Percentiles rank a stretch among this genome's conserved stretches.
Conservation (phyloP, 1,139 yeast species). For the Saccharomyces hybrid region DNA sequence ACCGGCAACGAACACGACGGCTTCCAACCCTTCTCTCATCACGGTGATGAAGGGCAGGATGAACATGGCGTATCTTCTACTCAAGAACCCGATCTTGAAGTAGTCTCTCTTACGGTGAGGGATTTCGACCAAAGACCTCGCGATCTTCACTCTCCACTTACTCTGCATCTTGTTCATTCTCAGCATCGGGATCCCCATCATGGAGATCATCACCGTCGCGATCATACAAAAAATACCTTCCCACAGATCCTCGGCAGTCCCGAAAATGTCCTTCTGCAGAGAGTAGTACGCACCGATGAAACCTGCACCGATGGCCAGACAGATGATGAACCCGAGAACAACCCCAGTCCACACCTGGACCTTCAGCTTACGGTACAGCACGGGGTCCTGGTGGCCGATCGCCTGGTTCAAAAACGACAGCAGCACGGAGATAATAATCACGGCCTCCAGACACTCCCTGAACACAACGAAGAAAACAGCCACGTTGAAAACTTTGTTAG, state of each 20-base stretch:
- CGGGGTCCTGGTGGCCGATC: conserved; percentile 31
- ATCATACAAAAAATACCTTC: conserved; percentile 81
- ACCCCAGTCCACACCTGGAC: conserved; percentile 87
- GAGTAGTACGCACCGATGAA: conserved; percentile 71
- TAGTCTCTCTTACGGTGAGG: conserved; percentile 34
- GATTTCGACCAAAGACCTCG: conserved; percentile 40
- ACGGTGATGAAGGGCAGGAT: conserved; percentile 76
- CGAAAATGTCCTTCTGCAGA: conserved; percentile 74
- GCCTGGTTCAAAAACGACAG: conserved; percentile 70
- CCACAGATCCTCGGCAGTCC: conserved; percentile 81
- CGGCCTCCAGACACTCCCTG: conserved; percentile 82
- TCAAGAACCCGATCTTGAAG: conserved; percentile 33
- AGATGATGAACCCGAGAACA: conserved; percentile 58
- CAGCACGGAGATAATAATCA: conserved; percentile 76
- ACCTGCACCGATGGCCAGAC: conserved; percentile 66
- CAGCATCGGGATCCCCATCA: conserved; percentile 84
- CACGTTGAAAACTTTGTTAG: conserved; percentile 36
- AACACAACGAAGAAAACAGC: conserved; percentile 77
- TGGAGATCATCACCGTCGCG: conserved; percentile 72
- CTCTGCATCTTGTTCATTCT: conserved; percentile 80
- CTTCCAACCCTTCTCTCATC: conserved; percentile 86
- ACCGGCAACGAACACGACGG: conserved; percentile 86
- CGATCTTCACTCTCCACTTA: conserved; percentile 75
- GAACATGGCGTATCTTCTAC: conserved; percentile 68
- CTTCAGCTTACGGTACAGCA: conserved; percentile 38